A percentile compares a stretch with the other conserved stretches of the same genome.
These are phyloP conservation scores for Trypanosoma congolense DNA, from an alignment of 208 protist genomes.

Conservation along the genomic window DNA sequence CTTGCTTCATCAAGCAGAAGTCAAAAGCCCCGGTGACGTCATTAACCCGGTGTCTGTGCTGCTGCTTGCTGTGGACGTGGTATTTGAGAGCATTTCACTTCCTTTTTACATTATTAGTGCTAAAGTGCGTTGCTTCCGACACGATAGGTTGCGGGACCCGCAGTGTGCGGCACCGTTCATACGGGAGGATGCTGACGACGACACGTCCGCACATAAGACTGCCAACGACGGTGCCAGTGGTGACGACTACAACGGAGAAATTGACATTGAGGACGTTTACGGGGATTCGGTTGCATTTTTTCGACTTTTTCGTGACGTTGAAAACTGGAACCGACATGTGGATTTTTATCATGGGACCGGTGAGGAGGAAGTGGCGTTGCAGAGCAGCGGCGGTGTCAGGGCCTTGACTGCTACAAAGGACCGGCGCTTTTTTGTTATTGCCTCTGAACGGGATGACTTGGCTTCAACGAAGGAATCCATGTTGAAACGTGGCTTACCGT, in stretches of 20 bases:
- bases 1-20: conserved; percentile 27
- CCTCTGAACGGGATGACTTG: conserved; percentile 56
- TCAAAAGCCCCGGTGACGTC: not conserved
- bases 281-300: conserved; percentile 52
- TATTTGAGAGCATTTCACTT: conserved; percentile 60
- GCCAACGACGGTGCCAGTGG: conserved; percentile 7
- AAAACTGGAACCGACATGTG: conserved; percentile 76
- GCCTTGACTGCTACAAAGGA: conserved; percentile 5
- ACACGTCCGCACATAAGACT: not conserved
- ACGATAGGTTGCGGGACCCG: conserved; percentile 10
- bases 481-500: conserved; percentile 58
- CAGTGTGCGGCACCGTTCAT: conserved; percentile 28
- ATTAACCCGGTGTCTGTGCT: conserved; percentile 18
- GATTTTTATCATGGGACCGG: conserved; percentile 23
- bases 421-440: conserved; percentile 65
- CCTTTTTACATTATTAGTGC: conserved; percentile 76
- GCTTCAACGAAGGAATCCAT: conserved; percentile 38
- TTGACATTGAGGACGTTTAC: conserved; percentile 6
- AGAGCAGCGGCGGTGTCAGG: conserved; percentile 3
- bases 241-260: conserved; percentile 19
- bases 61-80: conserved; percentile 67
- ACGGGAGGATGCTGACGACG: conserved; percentile 9
- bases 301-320: conserved; percentile 61
- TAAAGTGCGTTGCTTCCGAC: conserved; percentile 50
- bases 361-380: not conserved